phyloP scores from a whole-genome alignment of 345 rosid genomes.

The Arabidopsis suecica region DNA sequence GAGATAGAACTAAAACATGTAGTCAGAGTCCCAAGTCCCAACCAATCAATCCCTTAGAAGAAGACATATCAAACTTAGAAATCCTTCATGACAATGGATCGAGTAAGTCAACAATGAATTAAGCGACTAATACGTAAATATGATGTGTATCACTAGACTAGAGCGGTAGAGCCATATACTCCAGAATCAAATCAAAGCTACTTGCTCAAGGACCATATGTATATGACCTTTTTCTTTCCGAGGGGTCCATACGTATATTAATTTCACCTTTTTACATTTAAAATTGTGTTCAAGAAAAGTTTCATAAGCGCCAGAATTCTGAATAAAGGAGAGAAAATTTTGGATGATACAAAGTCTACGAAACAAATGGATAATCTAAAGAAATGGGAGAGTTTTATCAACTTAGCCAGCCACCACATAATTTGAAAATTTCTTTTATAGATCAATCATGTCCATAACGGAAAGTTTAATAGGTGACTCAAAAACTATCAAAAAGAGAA shows the following conservation, averaged over 20 bases:
- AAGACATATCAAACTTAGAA: background rate
- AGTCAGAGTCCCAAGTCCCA: background rate
- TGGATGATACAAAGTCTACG: constrained; percentile 12
- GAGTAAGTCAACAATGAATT: constrained; percentile 8
- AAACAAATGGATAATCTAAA: constrained; percentile 39
- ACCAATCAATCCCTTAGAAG: background rate
- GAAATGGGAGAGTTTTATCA: constrained; percentile 33
- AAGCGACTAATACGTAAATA: constrained; percentile 2
- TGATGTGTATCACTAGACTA: constrained; percentile 18
- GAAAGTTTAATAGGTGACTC: constrained; percentile 29
- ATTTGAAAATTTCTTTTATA: constrained; percentile 3
- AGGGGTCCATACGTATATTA: constrained; percentile 35
- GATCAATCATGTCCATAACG: constrained; percentile 29
- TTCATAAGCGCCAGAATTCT: constrained; percentile 20
- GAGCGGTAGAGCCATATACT: constrained; percentile 18
- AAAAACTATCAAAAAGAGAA: constrained; percentile 23
- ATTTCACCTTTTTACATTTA: constrained; percentile 11
- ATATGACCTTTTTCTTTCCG: constrained; percentile 22
- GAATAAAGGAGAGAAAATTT: background rate
- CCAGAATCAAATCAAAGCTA: constrained; percentile 38
- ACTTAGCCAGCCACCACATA: constrained; percentile 31
- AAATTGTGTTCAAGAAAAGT: background rate
- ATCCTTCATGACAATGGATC: constrained; percentile 6
- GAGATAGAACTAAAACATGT: background rate
- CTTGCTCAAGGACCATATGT: constrained; percentile 24